Base-by-base conservation (phyloP, 2,329 filamentous ascomycete species). In the Sphaerulina musiva region DNA sequence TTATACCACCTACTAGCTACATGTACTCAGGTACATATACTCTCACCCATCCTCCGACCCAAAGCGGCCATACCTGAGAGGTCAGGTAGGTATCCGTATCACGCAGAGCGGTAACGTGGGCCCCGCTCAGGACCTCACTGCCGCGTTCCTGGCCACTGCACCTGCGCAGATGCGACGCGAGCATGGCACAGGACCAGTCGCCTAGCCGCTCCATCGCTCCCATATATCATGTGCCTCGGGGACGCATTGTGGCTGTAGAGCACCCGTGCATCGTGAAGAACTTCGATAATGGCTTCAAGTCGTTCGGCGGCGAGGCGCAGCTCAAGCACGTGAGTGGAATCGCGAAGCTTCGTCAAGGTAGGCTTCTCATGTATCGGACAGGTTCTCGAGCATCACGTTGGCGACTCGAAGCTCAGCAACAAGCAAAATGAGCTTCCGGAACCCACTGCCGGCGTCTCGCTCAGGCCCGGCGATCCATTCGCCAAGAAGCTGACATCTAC, bases 391-490 rank as follows among this genome's bases (percentile, higher is more conserved):
- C 64, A 68, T 54, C 59, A 59, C 23, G 61, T 68, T 10, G 66
- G 65, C 51, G 66, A 66, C 48, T 62, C 61, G 26, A 67, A 66
- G 40, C 55, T 63, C 34, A 55, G 53, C 20, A 58, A 47, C 51
- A 62, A 62, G 54, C 44, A 58, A 29, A 54, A 62, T 42, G 50
- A 57, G 12, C 51, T 59, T 2, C 58, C 61, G 38, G 75, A 78
- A 53, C 74, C 75, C 40, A 73, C 76, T 48, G 73, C 81, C 23
- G 85, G 85, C 1, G 73, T 95, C n/a, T 87, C 86, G 63, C 76
- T 97, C 51, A 83, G 88, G 20, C 87, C 87, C 23, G 81, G 89
- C 59, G 89, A 95, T 69, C 85, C 86, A 2, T 83, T 89, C 64
- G 84, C 87, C 64, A 85, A 86, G 62, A 87, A 88, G 7, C 76